Evolutionary conservation across 2,329 filamentous ascomycete genomes (phyloP).

Genomic region (Ophiosphaerella narmari): DNA sequence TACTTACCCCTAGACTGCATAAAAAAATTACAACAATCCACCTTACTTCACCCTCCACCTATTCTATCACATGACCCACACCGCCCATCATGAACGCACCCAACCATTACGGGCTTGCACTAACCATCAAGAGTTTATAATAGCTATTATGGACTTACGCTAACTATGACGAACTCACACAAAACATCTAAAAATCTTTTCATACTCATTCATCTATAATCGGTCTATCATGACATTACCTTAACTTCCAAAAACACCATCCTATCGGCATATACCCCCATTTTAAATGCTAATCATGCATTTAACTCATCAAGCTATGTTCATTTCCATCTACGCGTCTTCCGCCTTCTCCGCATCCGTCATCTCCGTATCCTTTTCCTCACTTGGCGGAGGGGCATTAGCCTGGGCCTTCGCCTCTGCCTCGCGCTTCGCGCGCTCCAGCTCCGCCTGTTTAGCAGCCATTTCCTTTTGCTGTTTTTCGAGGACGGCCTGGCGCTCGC

Average conservation of each 20-base stretch:
- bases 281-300: too few species aligned
- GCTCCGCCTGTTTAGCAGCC: slow-evolving; percentile 65
- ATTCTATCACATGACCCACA: too few species aligned
- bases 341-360: slow-evolving; percentile 58
- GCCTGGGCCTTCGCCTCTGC: slow-evolving; percentile 68
- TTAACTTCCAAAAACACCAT: slow-evolving; percentile 6
- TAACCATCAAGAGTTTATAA: too few species aligned
- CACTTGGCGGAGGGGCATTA: slow-evolving; percentile 44
- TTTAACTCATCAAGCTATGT: not conserved
- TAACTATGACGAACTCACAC: too few species aligned
- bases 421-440: slow-evolving; percentile 77
- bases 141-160: too few species aligned
- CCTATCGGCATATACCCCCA: too few species aligned
- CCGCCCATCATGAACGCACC: too few species aligned
- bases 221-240: slow-evolving; percentile 39
- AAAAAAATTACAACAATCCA: too few species aligned
- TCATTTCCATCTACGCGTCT: slow-evolving; percentile 23
- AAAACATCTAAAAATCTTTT: not conserved
- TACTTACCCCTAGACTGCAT: too few species aligned
- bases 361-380: slow-evolving; percentile 60
- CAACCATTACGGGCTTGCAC: too few species aligned
- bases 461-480: slow-evolving; percentile 68
- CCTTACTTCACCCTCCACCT: too few species aligned
- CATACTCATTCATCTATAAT: slow-evolving; percentile 29
- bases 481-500: slow-evolving; percentile 75